phyloP scores from a whole-genome alignment of 2,329 filamentous ascomycete species.

The Colletotrichum caudatum region DNA sequence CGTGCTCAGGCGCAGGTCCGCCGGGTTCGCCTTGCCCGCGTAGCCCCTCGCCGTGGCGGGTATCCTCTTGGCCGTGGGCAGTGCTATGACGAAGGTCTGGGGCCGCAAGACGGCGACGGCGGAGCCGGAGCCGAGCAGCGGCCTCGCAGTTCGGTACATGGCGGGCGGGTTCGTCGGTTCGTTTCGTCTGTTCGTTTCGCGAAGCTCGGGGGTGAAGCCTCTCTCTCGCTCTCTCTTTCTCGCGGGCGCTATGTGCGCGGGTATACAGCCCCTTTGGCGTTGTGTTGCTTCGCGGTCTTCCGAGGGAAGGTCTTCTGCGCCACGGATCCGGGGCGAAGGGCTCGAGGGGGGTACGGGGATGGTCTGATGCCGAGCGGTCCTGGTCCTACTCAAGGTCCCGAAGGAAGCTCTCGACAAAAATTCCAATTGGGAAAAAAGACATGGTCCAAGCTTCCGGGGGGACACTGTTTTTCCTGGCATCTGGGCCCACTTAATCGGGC shows the following conservation, averaged over 20 bases:
- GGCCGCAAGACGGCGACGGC: slow-evolving; percentile 11
- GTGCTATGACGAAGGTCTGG: slow-evolving; percentile 4
- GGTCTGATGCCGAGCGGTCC: slow-evolving; percentile 12
- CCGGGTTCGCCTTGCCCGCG: slow-evolving; percentile 13
- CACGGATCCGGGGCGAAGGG: not conserved
- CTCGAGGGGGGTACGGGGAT: not conserved
- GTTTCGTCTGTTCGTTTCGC: too few species aligned
- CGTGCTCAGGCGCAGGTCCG: slow-evolving; percentile 19
- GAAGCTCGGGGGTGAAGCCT: not conserved
- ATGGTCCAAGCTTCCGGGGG: slow-evolving; percentile 35
- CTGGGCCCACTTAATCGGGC: not conserved
- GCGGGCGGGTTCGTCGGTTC: not conserved
- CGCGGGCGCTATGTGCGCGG: not conserved
- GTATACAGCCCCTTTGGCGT: not conserved
- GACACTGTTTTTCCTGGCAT: not conserved
- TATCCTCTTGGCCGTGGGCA: slow-evolving; percentile 30
- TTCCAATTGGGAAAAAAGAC: slow-evolving; percentile 26
- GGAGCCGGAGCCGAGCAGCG: slow-evolving; percentile 33
- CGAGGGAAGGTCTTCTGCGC: not conserved
- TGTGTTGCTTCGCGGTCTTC: not conserved
- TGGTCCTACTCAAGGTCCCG: not conserved
- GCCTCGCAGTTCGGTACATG: slow-evolving; percentile 38
- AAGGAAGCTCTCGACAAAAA: slow-evolving; percentile 14
- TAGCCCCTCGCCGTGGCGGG: slow-evolving; percentile 24
- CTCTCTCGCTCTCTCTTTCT: not conserved